Evolutionary conservation across 2,329 filamentous ascomycete species (phyloP), one percentile per base, ranked within the genome.

Genomic region (Aspergillus candidus): DNA sequence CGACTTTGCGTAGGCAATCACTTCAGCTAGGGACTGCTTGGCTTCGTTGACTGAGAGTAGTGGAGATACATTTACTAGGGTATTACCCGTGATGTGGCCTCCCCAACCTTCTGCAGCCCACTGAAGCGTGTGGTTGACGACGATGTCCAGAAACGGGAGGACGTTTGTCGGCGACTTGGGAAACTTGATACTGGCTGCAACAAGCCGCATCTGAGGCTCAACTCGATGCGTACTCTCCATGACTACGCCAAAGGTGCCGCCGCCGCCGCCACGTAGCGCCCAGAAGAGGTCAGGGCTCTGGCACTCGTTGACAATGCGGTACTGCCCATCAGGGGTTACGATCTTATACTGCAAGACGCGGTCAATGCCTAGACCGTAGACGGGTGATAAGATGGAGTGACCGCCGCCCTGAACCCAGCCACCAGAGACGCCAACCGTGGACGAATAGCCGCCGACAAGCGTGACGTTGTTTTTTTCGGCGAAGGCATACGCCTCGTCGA

Each of bases 391-490:
- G 6, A 61, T 50, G 14, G 54, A 55, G 36, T 63, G 61, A 2
- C 61, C 61, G 8, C 58, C 61, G 3, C 50, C 56, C 17, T 54
- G 59, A 3, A 60, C 34, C 48, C 50, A 64, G 8, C 61, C 62
- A 4, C 61, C 61, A 2, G 57, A 46, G 6, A 44, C 40, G 11
- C 52, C 52, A 10, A 55, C 52, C 4, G 52, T 52, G 27, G 41
- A 11, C 3, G 47, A 41, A 18, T 49, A 47, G 2, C 53, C 53
- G 11, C 52, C 53, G 10, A 65, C 15, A 18, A 62, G 49, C 4
- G 54, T 62, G 35, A 51, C 54, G 13, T 52, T 51, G 34, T 62
- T 46, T 7, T 43, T 22, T 4, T 56, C 32, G 7, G 60, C 61
- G 18, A 61, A 62, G 4, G 35, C 42, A 30, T 57, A 57, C 1